Percentiles rank a stretch among this genome's conserved stretches.
phyloP scores from a whole-genome alignment of 148 eudicot genomes.

The Persicaria tinctoria region DNA sequence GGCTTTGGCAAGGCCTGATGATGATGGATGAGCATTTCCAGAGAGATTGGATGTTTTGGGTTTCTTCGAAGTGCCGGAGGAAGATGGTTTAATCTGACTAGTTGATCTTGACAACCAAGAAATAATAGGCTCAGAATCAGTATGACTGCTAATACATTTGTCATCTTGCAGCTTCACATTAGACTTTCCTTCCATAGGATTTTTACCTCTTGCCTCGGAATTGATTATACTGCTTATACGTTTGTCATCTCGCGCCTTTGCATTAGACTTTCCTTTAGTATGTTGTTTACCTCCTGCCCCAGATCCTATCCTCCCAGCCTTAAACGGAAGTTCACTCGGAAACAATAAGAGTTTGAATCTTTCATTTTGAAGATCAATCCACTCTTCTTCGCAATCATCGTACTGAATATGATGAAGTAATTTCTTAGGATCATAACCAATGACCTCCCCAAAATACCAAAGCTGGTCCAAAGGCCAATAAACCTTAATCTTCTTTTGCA shows the following conservation, averaged over 20 bases:
- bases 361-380: conserved; percentile 76
- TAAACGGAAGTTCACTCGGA: conserved; percentile 68
- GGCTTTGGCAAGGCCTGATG: conserved; percentile 26
- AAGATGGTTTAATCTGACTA: conserved; percentile 40
- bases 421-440: conserved; percentile 53
- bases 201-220: conserved; percentile 17
- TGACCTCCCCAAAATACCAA: conserved; percentile 84
- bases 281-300: conserved; percentile 17
- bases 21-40: conserved; percentile 21
- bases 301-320: conserved; percentile 24
- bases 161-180: conserved; percentile 25
- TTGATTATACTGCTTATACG: conserved; percentile 14
- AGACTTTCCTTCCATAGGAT: conserved; percentile 16
- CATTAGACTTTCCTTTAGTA: conserved; percentile 16
- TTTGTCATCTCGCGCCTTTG: conserved; percentile 25
- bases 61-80: conserved; percentile 37
- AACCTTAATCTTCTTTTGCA: conserved; percentile 71
- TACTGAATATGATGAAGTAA: conserved; percentile 80
- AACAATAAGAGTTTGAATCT: conserved; percentile 77
- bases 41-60: conserved; percentile 26
- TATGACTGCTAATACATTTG: conserved; percentile 21
- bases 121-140: conserved; percentile 82
- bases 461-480: conserved; percentile 94
- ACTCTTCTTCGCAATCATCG: conserved; percentile 90
- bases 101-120: conserved; percentile 75